A percentile compares a stretch with the other conserved stretches of the same genome.
phyloP scores from a whole-genome alignment of 495 filamentous ascomycete genomes.

The Neurospora sp. region DNA sequence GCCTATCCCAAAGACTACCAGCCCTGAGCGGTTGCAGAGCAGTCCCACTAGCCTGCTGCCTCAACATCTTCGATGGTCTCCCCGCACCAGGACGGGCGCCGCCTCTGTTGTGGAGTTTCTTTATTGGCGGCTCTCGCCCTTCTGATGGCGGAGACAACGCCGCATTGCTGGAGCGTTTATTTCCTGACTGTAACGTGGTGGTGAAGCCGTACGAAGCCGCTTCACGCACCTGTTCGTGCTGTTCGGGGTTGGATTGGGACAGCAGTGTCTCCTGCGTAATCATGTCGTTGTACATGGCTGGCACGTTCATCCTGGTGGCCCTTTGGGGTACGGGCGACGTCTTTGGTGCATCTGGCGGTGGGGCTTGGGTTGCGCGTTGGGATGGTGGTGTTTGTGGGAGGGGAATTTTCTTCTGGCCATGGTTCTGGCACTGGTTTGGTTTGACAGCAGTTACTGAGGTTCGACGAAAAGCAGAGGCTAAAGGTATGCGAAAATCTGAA shows the following conservation, averaged over 20 bases:
- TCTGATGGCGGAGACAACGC: neutral
- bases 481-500: neutral
- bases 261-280: neutral
- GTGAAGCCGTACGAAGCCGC: neutral
- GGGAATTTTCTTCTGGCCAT: neutral
- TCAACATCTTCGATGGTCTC: neutral
- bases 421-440: neutral
- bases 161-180: neutral
- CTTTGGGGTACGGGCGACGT: neutral
- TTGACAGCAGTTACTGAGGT: neutral
- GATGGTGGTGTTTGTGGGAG: neutral
- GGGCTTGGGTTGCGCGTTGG: neutral
- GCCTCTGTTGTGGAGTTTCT: neutral
- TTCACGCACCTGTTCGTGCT: neutral
- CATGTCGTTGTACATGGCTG: neutral
- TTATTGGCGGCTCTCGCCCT: neutral
- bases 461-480: neutral
- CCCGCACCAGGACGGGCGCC: neutral
- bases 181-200: neutral
- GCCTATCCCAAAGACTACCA: neutral
- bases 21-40: neutral
- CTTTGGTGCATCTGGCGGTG: neutral
- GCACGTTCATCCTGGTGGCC: neutral
- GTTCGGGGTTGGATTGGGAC: neutral
- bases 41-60: neutral